Conservation (phyloP, 139 green algal species). For the Ettlia oleoabundans region DNA sequence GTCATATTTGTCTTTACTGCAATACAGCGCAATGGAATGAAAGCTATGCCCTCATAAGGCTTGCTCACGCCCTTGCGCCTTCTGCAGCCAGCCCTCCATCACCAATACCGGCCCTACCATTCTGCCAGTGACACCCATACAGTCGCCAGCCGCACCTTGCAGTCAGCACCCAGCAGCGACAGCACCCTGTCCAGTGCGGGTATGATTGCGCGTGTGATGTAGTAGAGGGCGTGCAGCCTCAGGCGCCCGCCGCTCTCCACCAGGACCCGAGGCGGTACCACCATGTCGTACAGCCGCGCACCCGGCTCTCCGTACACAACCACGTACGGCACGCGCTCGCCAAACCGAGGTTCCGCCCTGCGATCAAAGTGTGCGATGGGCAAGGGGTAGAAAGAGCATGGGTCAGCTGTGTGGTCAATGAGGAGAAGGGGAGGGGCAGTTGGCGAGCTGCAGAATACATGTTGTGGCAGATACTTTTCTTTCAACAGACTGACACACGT, state of each 20-base stretch:
- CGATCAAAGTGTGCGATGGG: not conserved
- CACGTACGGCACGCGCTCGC: conserved; percentile 93
- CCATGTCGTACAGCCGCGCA: conserved; percentile 81
- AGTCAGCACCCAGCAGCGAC: conserved; percentile 87
- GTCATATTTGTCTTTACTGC: too few species aligned
- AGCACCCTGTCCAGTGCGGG: conserved; percentile 90
- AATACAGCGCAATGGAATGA: too few species aligned
- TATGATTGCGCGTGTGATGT: conserved; percentile 95
- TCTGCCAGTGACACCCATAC: not conserved
- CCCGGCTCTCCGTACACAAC: conserved; percentile 83
- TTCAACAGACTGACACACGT: too few species aligned
- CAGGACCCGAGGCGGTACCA: conserved; percentile 77
- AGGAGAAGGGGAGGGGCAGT: too few species aligned
- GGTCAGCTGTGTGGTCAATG: too few species aligned
- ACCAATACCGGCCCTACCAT: not conserved
- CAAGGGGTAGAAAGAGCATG: too few species aligned
- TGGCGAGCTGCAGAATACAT: too few species aligned
- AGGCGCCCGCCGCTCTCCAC: conserved; percentile 66
- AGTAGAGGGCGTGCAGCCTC: conserved; percentile 90
- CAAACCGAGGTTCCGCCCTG: conserved; percentile 86
- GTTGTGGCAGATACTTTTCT: too few species aligned
- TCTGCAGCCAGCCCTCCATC: not conserved
- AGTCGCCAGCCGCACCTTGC: conserved; percentile 54
- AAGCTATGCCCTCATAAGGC: too few species aligned
- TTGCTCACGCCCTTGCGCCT: too few species aligned